Evolutionary conservation across 2,329 filamentous ascomycete species (phyloP).

Genomic region (Colletotrichum falcatum): DNA sequence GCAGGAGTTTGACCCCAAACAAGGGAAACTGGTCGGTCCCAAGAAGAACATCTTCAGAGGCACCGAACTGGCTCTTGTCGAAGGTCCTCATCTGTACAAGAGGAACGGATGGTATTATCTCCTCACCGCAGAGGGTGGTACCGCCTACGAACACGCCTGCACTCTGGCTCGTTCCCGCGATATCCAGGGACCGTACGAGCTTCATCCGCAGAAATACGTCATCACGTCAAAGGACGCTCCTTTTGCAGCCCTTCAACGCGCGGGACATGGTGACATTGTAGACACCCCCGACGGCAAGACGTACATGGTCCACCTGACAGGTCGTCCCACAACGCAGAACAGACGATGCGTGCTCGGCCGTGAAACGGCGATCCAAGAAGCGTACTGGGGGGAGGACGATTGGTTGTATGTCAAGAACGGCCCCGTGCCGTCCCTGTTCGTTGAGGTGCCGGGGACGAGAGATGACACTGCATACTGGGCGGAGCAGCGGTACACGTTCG

Average conservation of each 20-base stretch:
- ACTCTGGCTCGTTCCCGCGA: slow-evolving; percentile 66
- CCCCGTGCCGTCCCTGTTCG: slow-evolving; percentile 64
- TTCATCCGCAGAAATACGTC: slow-evolving; percentile 68
- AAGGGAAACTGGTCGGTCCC: slow-evolving; percentile 65
- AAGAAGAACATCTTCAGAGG: slow-evolving; percentile 67
- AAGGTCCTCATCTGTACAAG: slow-evolving; percentile 70
- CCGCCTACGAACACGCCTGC: slow-evolving; percentile 70
- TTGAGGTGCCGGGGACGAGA: slow-evolving; percentile 62
- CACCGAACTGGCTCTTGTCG: slow-evolving; percentile 65
- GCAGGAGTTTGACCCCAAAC: slow-evolving; percentile 66
- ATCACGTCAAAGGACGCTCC: slow-evolving; percentile 65
- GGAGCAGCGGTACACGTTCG: slow-evolving; percentile 61
- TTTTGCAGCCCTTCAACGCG: slow-evolving; percentile 61
- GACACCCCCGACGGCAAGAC: slow-evolving; percentile 65
- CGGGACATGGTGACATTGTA: slow-evolving; percentile 66
- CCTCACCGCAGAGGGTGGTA: slow-evolving; percentile 70
- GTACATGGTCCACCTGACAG: slow-evolving; percentile 65
- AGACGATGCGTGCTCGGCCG: slow-evolving; percentile 66
- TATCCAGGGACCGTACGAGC: slow-evolving; percentile 72
- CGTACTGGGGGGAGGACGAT: slow-evolving; percentile 69
- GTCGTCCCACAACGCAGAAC: slow-evolving; percentile 63
- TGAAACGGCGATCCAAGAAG: slow-evolving; percentile 70
- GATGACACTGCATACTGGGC: slow-evolving; percentile 64
- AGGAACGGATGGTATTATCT: slow-evolving; percentile 70
- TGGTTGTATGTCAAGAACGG: slow-evolving; percentile 73